Evolutionary conservation across 257 asterid species (phyloP).

Genomic region (Capsicum chinense): DNA sequence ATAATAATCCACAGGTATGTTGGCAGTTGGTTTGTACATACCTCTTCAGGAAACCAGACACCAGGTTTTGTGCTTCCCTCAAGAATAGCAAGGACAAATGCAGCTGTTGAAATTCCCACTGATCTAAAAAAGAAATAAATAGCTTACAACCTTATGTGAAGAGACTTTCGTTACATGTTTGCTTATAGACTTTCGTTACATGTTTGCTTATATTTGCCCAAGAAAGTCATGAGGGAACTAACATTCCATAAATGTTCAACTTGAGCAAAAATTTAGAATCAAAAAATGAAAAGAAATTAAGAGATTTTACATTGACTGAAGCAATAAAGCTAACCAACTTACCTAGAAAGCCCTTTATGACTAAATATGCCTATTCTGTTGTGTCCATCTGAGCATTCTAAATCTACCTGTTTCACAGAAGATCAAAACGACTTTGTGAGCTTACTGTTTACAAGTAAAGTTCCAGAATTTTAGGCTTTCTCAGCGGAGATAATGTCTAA

Average conservation of each 20-base stretch:
- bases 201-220: not conserved
- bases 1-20: not conserved
- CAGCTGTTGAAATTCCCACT: slow-evolving; percentile 82
- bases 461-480: not conserved
- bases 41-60: slow-evolving; percentile 99
- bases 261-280: not conserved
- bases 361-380: slow-evolving; percentile 83
- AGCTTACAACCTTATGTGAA: slow-evolving; percentile 8
- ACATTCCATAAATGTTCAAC: not conserved
- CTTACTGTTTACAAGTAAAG: not conserved
- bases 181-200: not conserved
- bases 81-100: slow-evolving; percentile 82
- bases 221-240: not conserved
- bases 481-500: not conserved
- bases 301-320: slow-evolving; percentile 18
- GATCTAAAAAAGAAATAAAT: slow-evolving; percentile 53
- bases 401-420: slow-evolving; percentile 70
- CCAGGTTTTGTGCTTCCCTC: slow-evolving; percentile 95
- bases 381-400: slow-evolving; percentile 76
- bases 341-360: slow-evolving; percentile 79
- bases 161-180: not conserved
- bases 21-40: slow-evolving; percentile 8
- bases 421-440: not conserved
- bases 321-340: slow-evolving; percentile 27
- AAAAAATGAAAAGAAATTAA: not conserved